These are phyloP conservation scores for Aureobasidium sp. DNA, from an alignment of 2,329 filamentous ascomycete genomes.

Conservation along the genomic window DNA sequence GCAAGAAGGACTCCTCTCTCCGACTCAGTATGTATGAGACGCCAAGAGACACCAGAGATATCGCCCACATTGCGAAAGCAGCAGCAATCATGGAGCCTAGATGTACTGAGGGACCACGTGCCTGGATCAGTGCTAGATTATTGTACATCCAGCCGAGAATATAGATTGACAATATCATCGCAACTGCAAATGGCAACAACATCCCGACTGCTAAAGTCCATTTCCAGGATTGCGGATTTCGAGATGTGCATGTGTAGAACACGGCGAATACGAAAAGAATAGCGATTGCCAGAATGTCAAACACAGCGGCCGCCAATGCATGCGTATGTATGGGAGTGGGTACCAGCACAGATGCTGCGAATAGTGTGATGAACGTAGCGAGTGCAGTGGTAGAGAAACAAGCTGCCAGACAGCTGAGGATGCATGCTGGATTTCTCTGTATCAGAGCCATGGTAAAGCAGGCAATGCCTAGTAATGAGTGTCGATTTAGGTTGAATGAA, in stretches of 20 bases:
- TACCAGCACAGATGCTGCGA: constrained; percentile 16
- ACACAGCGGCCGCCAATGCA: constrained; percentile 20
- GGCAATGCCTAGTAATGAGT: not conserved
- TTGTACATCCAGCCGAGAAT: constrained; percentile 19
- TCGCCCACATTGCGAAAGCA: constrained; percentile 25
- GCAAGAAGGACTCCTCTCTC: constrained; percentile 13
- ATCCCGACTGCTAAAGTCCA: constrained; percentile 1
- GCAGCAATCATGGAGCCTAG: constrained; percentile 19
- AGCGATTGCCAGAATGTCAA: constrained; percentile 19
- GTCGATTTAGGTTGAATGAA: not conserved
- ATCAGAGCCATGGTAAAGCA: not conserved
- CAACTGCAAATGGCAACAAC: constrained; percentile 18
- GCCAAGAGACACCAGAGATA: constrained; percentile 23
- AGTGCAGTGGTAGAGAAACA: constrained; percentile 9
- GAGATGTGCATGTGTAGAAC: constrained; percentile 9
- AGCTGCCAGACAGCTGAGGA: constrained; percentile 13
- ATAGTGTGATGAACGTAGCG: constrained; percentile 12
- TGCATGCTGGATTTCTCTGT: constrained; percentile 4
- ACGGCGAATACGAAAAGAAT: constrained; percentile 16
- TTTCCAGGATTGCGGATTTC: not conserved
- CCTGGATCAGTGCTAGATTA: not conserved
- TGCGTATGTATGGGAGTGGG: not conserved
- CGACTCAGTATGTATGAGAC: constrained; percentile 25
- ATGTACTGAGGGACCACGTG: constrained; percentile 5
- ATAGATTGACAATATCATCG: constrained; percentile 22